Percentiles rank a stretch among this genome's conserved stretches.
Evolutionary conservation across 129 eudicot genomes (phyloP).

Genomic region (Tagetes erecta): DNA sequence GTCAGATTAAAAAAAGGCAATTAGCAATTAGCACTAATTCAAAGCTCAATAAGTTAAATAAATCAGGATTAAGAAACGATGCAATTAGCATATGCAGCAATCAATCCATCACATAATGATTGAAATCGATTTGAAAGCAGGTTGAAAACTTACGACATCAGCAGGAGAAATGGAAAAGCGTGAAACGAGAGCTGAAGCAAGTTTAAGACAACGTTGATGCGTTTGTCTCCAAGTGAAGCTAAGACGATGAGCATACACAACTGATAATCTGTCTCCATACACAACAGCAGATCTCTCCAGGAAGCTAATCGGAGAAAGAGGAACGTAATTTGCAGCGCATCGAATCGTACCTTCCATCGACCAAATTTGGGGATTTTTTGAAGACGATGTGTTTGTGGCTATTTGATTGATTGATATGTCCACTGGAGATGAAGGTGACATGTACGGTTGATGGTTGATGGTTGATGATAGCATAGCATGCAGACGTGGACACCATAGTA

Average conservation of each 20-base stretch:
- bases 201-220: conserved; percentile 33
- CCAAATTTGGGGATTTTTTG: not conserved
- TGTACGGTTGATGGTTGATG: too few relatives aligned
- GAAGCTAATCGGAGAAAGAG: conserved; percentile 52
- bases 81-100: too few relatives aligned
- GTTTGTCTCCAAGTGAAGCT: conserved; percentile 51
- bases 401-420: too few relatives aligned
- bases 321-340: conserved; percentile 55
- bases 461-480: too few relatives aligned
- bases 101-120: too few relatives aligned
- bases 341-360: conserved; percentile 39
- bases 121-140: too few relatives aligned
- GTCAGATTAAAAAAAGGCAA: too few relatives aligned
- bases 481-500: too few relatives aligned
- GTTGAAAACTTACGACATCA: not conserved
- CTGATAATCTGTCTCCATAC: not conserved
- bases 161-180: not conserved
- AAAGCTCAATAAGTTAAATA: not conserved
- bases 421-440: too few relatives aligned
- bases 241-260: not conserved
- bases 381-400: not conserved
- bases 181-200: conserved; percentile 35
- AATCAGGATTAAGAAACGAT: too few relatives aligned
- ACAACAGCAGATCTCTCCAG: conserved; percentile 47
- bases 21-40: not conserved